phyloP scores from a whole-genome alignment of 306 rosid species.

The Acacia melanoxylon region DNA sequence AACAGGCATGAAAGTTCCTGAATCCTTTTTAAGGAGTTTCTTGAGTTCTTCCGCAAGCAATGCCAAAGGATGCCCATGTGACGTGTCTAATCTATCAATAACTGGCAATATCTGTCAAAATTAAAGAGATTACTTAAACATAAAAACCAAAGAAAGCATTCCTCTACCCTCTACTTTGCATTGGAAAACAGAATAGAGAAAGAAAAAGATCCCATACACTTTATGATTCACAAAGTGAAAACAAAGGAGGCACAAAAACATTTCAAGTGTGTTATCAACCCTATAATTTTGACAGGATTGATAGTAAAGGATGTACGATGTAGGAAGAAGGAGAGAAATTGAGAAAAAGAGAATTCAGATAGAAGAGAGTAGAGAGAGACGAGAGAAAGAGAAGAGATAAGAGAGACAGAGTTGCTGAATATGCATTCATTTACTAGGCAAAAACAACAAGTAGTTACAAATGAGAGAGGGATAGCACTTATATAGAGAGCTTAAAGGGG shows the following conservation, averaged over 20 bases:
- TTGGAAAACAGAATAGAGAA: background rate
- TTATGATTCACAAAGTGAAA: constrained; percentile 9
- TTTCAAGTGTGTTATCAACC: background rate
- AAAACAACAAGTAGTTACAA: no score
- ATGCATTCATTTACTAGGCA: no score
- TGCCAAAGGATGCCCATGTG: constrained; percentile 83
- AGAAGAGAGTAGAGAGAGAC: no score
- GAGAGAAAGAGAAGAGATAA: no score
- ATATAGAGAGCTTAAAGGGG: no score
- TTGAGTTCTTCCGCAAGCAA: constrained; percentile 92
- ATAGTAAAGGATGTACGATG: no score
- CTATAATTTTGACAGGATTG: no score
- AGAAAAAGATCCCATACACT: background rate
- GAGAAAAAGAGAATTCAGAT: no score
- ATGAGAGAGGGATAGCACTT: no score
- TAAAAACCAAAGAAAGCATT: constrained; percentile 14
- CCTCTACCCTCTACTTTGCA: constrained; percentile 27
- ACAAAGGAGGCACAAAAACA: background rate
- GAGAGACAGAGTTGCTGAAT: no score
- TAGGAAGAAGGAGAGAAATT: no score
- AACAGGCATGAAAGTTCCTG: constrained; percentile 75
- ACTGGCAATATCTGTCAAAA: constrained; percentile 62
- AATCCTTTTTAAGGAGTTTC: constrained; percentile 77
- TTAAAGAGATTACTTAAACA: constrained; percentile 24
- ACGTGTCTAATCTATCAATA: constrained; percentile 71